Conservation (phyloP, 257 asterid species). For the Nicotiana benthamiana region DNA sequence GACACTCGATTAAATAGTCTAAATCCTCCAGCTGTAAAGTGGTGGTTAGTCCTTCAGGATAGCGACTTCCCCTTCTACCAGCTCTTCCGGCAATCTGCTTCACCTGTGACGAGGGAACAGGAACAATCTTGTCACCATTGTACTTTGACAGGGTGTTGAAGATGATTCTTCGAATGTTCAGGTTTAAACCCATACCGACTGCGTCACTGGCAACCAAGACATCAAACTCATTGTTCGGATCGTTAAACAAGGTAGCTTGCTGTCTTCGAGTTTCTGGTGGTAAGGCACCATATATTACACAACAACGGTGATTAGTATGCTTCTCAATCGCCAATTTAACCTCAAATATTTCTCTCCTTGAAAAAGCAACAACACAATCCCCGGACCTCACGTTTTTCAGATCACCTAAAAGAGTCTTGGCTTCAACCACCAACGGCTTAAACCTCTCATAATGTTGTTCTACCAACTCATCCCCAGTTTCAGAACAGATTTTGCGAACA, state of each 20-base stretch:
- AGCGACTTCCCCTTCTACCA: conserved; percentile 89
- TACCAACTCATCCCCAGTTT: conserved; percentile 81
- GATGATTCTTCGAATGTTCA: conserved; percentile 68
- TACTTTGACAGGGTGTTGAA: conserved; percentile 65
- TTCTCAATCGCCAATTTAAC: conserved; percentile 86
- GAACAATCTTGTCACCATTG: conserved; percentile 75
- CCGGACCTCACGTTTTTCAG: conserved; percentile 73
- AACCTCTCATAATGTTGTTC: conserved; percentile 70
- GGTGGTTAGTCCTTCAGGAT: conserved; percentile 86
- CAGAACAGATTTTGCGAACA: conserved; percentile 57
- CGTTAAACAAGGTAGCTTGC: conserved; percentile 81
- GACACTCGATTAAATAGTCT: conserved; percentile 72
- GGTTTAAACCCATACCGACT: conserved; percentile 96
- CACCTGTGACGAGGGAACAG: conserved; percentile 86
- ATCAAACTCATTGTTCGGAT: conserved; percentile 58
- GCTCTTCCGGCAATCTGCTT: conserved; percentile 98
- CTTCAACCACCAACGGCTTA: conserved; percentile 90
- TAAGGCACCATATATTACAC: conserved; percentile 89
- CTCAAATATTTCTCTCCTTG: conserved; percentile 89
- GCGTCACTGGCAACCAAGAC: conserved; percentile 96
- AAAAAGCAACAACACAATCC: conserved; percentile 92
- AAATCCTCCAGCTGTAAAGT: conserved; percentile 71
- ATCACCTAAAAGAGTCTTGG: conserved; percentile 80
- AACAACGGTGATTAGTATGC: conserved; percentile 70
- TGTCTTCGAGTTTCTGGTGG: conserved; percentile 94